These are phyloP conservation scores for Posidonia oceanica DNA, from an alignment of 116 monocot species.

Conservation along the genomic window DNA sequence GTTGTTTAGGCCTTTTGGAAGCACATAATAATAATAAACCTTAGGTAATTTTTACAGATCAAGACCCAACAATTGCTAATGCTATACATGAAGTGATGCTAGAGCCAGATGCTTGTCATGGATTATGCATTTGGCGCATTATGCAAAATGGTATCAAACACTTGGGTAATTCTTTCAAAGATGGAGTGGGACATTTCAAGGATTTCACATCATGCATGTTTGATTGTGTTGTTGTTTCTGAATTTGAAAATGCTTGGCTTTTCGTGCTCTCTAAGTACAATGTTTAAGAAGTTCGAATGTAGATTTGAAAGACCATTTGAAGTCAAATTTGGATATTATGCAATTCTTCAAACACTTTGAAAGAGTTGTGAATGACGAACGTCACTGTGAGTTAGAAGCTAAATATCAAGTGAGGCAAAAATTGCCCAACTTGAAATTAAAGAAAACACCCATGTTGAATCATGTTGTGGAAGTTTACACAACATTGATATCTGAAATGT, in stretches of 20 bases:
- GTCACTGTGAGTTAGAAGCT: constrained; percentile 21
- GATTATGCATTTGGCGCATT: too few relatives aligned
- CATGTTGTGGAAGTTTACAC: constrained; percentile 2
- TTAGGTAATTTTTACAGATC: background rate
- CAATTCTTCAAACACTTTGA: constrained; percentile 24
- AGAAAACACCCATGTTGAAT: background rate
- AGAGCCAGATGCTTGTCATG: constrained; percentile 18
- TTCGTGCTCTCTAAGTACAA: constrained; percentile 21
- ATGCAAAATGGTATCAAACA: constrained; percentile 17
- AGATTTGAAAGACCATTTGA: constrained; percentile 11
- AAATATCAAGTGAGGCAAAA: constrained; percentile 13
- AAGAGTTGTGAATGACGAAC: constrained; percentile 9
- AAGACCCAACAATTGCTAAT: background rate
- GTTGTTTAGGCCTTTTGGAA: too few relatives aligned
- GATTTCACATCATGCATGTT: constrained; percentile 16
- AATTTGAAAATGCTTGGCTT: constrained; percentile 23
- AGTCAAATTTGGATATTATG: constrained; percentile 6
- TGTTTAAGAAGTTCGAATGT: constrained; percentile 7
- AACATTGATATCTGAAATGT: constrained; percentile 9
- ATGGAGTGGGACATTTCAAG: constrained; percentile 11
- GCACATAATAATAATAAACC: too few relatives aligned
- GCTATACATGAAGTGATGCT: constrained; percentile 7
- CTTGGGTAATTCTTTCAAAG: constrained; percentile 14
- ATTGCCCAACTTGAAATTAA: background rate
- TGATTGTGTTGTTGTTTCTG: constrained; percentile 17